These are phyloP conservation scores for Nidula niveotomentosa DNA, from an alignment of 1,284 basidiomycete species.

Conservation along the genomic window DNA sequence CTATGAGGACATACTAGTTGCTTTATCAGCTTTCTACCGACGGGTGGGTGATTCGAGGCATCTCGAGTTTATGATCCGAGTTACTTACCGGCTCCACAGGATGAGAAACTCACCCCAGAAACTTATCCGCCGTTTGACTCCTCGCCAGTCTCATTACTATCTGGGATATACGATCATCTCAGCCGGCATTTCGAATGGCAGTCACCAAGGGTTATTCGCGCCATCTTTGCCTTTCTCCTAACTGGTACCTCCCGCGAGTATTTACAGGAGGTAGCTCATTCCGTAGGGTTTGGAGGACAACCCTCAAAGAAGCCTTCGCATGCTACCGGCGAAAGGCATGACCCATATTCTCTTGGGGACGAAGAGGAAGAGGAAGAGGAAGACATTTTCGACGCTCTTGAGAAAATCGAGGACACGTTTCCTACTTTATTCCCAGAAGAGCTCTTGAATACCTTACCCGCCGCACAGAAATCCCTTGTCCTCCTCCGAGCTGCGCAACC, in stretches of 20 bases:
- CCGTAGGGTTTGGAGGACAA: conserved; percentile 53
- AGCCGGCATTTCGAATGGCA: conserved; percentile 48
- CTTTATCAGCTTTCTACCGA: conserved; percentile 52
- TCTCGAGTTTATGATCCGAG: background rate
- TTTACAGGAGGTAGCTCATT: conserved; percentile 48
- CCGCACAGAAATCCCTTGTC: conserved; percentile 64
- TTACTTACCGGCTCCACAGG: conserved; percentile 27
- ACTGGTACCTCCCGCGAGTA: conserved; percentile 62
- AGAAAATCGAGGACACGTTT: conserved; percentile 35
- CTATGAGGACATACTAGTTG: conserved; percentile 47
- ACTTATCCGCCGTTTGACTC: conserved; percentile 41
- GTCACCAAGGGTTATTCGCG: conserved; percentile 42
- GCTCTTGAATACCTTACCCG: conserved; percentile 49
- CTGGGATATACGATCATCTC: conserved; percentile 53
- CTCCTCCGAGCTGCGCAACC: conserved; percentile 62
- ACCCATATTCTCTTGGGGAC: conserved; percentile 30
- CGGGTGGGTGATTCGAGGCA: conserved; percentile 40
- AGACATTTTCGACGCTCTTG: conserved; percentile 27
- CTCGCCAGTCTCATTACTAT: conserved; percentile 48
- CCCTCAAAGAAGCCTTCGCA: conserved; percentile 18
- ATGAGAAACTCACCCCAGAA: conserved; percentile 32
- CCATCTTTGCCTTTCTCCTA: conserved; percentile 63
- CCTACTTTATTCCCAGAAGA: conserved; percentile 59
- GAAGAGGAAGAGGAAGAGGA: conserved; percentile 39
- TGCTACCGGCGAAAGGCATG: conserved; percentile 20